Evolutionary conservation across 257 asterid species (phyloP), one percentile per base, ranked within the genome.

Genomic region (Primulina tabacum): DNA sequence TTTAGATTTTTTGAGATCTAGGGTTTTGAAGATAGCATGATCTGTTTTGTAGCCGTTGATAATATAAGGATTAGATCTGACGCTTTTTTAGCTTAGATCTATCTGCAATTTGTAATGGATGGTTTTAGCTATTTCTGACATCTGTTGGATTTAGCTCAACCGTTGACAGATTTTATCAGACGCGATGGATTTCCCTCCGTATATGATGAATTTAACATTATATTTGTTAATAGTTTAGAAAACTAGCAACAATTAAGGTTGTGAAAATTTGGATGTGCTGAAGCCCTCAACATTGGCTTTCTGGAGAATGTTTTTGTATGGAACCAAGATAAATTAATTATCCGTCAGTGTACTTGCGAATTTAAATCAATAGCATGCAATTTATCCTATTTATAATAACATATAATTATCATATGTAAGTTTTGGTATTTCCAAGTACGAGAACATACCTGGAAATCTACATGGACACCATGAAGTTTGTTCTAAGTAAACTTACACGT

Each of bases 21-120:
- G 20, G 38, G 20, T 26, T 60, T 60, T n/a, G 12, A 1, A 28
- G 30, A 14, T 17, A 30, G 61, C 16, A 9, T 64, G 68, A 10
- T 37, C 53, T 35, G 2, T 37, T 34, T 12, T 9, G 21, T 32
- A 35, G 52, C 47, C 32, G 7, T 60, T 10, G 64, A 12, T 63
- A 9, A 5, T 8, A 20, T 67, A 32, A n/a, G 16, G 60, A 29
- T 67, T 59, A 43, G 79, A 77, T 76, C 80, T 74, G 74, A 57
- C 37, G 68, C 65, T 65, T 55, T 65, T 69, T 14, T 17, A 18
- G 26, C 55, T 67, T 8, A 34, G 56, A 67, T 50, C 62, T 52
- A 35, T 32, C 30, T 17, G 71, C 71, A 43, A 52, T 67, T 30
- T 30, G n/a, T 18, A 29, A 29, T 8, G 30, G 57, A 18, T 32